phyloP scores from a whole-genome alignment of 176 grass and related monocot genomes.

The Ampelocalamus luodianensis region DNA sequence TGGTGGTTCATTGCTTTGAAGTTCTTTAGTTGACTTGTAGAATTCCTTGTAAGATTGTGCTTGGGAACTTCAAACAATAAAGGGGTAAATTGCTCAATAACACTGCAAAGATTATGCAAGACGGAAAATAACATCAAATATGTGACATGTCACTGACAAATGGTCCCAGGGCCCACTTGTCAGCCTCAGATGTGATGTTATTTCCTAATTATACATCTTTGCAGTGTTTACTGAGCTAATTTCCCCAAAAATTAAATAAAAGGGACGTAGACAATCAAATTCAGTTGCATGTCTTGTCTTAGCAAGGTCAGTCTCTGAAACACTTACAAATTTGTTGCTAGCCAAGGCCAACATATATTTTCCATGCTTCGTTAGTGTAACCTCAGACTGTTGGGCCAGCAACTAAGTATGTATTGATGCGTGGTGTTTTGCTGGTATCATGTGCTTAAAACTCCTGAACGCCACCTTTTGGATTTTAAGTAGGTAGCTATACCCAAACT shows the following conservation, averaged over 20 bases:
- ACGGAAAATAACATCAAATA: background rate
- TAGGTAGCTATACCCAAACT: background rate
- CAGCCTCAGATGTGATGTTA: background rate
- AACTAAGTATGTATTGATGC: background rate
- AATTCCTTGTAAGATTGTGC: slow-evolving; percentile 9
- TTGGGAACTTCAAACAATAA: slow-evolving; percentile 2
- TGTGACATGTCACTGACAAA: background rate
- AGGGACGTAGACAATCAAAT: background rate
- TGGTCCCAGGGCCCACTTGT: background rate
- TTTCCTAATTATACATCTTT: background rate
- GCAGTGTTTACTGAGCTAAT: background rate
- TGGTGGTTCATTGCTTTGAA: background rate
- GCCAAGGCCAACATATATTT: background rate
- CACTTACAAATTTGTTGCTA: slow-evolving; percentile 6
- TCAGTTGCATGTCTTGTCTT: slow-evolving; percentile 1
- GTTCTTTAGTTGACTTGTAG: background rate
- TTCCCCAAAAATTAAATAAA: background rate
- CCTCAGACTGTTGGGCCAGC: background rate
- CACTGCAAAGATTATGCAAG: background rate
- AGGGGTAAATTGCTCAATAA: background rate
- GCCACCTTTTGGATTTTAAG: background rate
- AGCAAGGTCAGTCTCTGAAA: background rate
- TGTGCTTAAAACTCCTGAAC: background rate
- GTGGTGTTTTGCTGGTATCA: background rate
- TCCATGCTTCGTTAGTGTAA: background rate